Base-by-base conservation (phyloP, 306 rosid species). In the Comarum palustre region DNA sequence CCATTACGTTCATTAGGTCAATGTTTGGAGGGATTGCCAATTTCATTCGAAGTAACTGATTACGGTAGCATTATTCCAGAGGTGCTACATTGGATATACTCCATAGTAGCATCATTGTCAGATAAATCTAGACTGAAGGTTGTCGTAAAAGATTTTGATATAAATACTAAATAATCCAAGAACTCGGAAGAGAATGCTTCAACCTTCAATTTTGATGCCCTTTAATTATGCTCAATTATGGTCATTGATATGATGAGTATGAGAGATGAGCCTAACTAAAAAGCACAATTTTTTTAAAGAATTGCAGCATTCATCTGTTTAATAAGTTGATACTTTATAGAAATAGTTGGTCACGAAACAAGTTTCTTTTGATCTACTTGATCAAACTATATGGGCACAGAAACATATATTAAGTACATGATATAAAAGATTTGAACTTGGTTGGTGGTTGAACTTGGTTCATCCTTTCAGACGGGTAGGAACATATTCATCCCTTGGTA, bases 21-120 rank as follows among this genome's bases (percentile, higher is more conserved):
- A 55, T 80, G 80, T 76, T 60, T 83, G 84, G 87, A 80, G 73
- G 83, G 84, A 74, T 80, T 76, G 63, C 79, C 79, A 77, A 80
- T 75, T 79, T 75, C 75, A 19, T 73, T 52, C 72, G 52, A 73
- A 80, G 77, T 80, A 73, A 80, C 79, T 69, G 81, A 70, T 75
- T 74, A 81, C 74, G 79, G 69, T 79, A 68, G 73, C 81, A 75
- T 73, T 78, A 84, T 69, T 69, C 76, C 39, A 36, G 71, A 83
- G 77, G 79, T 69, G 84, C 82, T 58, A 79, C 73, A 52, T 67
- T 66, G 77, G 84, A 66, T 60, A 55, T 68, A n/a, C 38, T 3
- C 38, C 38, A 34, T 34, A 34, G 9, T 45, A 75, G 73, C 74
- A 74, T 57, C 38, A 78, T 65, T 82, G 65, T 65, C 71, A 62